Percentiles rank a stretch among this genome's conserved stretches.
These are phyloP conservation scores for Aureoboletus auriporus DNA, from an alignment of 768 basidiomycete species.

Conservation along the genomic window DNA sequence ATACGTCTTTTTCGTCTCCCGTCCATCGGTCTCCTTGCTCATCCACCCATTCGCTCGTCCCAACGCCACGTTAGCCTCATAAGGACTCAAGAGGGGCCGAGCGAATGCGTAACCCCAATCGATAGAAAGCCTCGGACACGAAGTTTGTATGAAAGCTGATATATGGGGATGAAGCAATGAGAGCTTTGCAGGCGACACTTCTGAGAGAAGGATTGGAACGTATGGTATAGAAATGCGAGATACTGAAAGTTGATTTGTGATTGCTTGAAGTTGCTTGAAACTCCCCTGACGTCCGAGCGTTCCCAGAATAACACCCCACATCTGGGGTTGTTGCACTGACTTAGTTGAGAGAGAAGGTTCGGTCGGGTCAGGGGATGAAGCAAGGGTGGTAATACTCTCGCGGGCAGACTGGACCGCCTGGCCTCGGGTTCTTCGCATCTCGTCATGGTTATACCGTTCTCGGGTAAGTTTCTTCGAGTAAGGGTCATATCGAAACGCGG, in stretches of 20 bases:
- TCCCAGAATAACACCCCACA: conserved; percentile 93
- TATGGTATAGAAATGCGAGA: conserved; percentile 61
- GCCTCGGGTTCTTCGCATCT: conserved; percentile 77
- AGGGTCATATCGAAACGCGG: conserved; percentile 97
- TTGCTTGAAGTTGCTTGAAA: conserved; percentile 83
- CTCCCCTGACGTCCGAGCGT: conserved; percentile 95
- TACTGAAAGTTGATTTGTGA: conserved; percentile 62
- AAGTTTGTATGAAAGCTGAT: conserved; percentile 91
- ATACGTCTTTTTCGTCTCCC: conserved; percentile 43
- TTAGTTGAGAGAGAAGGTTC: conserved; percentile 15
- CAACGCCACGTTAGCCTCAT: conserved; percentile 86
- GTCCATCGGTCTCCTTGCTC: conserved; percentile 28
- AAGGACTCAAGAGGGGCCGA: conserved; percentile 84
- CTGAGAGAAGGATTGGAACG: conserved; percentile 90
- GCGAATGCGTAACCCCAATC: conserved; percentile 99
- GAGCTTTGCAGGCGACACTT: conserved; percentile 94
- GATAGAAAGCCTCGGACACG: conserved; percentile 93
- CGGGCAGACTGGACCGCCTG: conserved; percentile 75
- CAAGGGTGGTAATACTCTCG: conserved; percentile 47
- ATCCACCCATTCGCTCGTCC: conserved; percentile 66
- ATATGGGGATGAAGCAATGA: conserved; percentile 78
- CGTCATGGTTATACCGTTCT: conserved; percentile 83
- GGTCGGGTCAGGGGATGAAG: conserved; percentile 7
- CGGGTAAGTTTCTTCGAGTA: conserved; percentile 96
- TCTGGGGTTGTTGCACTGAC: conserved; percentile 15